These are phyloP conservation scores for Sphaceloma murrayae DNA, from an alignment of 2,329 filamentous ascomycete species.

Conservation along the genomic window DNA sequence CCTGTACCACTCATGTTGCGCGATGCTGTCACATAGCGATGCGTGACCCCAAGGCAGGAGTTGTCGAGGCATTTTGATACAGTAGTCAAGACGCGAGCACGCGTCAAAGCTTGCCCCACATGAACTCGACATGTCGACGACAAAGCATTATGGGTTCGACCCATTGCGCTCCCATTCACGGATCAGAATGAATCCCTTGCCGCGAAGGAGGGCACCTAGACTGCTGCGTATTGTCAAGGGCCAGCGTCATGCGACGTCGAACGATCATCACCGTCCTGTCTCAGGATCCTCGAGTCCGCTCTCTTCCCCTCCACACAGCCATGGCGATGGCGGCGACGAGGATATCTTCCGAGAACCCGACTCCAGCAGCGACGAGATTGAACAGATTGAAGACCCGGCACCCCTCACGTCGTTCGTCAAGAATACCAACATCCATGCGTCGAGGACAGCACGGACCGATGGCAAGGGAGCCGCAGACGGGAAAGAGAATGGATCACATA, in stretches of 20 bases:
- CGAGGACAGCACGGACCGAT: neutral
- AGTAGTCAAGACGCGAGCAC: no score
- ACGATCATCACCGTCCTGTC: neutral
- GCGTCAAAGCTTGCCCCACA: no score
- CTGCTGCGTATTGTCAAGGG: constrained; percentile 4
- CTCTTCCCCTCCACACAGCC: constrained; percentile 4
- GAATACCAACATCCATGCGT: constrained; percentile 2
- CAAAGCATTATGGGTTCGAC: no score
- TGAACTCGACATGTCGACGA: no score
- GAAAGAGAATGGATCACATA: neutral
- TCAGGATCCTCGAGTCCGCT: constrained; percentile 1
- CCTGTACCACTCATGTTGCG: no score
- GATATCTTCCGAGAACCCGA: constrained; percentile 5
- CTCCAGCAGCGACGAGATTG: constrained; percentile 2
- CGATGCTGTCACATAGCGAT: no score
- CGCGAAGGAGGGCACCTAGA: no score
- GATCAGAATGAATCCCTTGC: no score
- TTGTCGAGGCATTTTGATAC: no score
- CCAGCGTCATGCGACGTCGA: neutral
- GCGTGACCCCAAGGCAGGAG: no score
- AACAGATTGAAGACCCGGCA: neutral
- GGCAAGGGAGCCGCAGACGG: neutral
- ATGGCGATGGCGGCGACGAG: constrained; percentile 7
- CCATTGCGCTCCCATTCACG: no score
- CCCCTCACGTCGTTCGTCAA: neutral